These are phyloP conservation scores for Botrytis deweyae DNA, from an alignment of 2,329 filamentous ascomycete genomes.

Conservation along the genomic window DNA sequence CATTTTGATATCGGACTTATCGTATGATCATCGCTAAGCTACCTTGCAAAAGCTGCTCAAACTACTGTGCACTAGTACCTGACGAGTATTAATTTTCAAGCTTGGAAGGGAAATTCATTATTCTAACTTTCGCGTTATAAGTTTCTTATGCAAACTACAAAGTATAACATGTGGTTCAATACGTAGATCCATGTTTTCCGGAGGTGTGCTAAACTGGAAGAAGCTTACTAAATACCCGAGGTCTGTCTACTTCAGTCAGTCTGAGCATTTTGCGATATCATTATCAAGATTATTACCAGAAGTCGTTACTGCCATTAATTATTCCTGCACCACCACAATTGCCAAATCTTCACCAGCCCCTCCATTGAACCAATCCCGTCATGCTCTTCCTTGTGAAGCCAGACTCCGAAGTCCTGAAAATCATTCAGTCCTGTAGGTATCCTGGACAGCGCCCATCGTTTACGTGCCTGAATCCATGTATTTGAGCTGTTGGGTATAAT, in stretches of 20 bases:
- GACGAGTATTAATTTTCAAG: neutral
- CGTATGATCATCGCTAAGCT: neutral
- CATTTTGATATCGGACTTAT: neutral
- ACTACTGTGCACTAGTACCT: neutral
- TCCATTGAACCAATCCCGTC: conserved; percentile 3
- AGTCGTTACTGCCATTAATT: conserved; percentile 3
- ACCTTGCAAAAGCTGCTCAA: neutral
- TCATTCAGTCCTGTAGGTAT: neutral
- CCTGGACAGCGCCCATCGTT: conserved; percentile 8
- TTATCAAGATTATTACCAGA: neutral
- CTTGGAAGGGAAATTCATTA: neutral
- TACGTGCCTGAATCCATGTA: neutral
- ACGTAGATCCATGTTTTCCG: neutral
- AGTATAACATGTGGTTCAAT: neutral
- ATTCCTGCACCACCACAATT: neutral
- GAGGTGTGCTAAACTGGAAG: neutral
- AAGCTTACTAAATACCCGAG: conserved; percentile 1
- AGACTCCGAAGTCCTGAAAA: conserved; percentile 3
- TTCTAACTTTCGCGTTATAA: neutral
- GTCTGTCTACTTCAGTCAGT: neutral
- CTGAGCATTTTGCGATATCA: neutral
- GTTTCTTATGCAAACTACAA: neutral
- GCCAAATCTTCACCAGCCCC: conserved; percentile 2
- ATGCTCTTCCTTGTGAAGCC: neutral
- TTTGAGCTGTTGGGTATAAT: neutral